These are phyloP conservation scores for Gynochthodes officinalis DNA, from an alignment of 257 asterid genomes.

Conservation along the genomic window DNA sequence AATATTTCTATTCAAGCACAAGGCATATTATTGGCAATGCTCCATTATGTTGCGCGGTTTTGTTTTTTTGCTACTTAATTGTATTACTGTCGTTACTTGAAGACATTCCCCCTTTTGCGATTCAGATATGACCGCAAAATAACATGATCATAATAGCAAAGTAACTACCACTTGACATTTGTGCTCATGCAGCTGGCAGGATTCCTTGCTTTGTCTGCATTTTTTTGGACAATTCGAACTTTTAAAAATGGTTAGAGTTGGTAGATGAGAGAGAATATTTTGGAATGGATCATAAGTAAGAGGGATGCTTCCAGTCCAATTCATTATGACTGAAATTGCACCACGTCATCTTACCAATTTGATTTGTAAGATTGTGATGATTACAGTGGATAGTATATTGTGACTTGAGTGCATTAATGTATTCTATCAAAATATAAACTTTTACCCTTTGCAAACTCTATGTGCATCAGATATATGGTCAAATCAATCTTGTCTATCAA, in stretches of 20 bases:
- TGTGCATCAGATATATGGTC: neutral
- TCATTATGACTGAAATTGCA: neutral
- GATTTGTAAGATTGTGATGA: neutral
- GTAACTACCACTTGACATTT: neutral
- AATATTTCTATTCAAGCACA: neutral
- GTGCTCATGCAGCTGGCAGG: neutral
- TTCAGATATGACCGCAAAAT: neutral
- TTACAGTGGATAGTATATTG: neutral
- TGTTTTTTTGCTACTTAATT: neutral
- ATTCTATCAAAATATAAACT: constrained; percentile 5
- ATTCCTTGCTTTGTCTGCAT: neutral
- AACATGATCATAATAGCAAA: neutral
- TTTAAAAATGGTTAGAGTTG: neutral
- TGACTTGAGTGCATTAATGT: neutral
- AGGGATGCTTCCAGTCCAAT: neutral
- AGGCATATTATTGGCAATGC: neutral
- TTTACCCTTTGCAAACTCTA: neutral
- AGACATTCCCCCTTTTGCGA: neutral
- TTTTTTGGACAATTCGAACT: neutral
- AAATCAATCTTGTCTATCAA: neutral
- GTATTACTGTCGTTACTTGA: neutral
- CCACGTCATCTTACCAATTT: neutral
- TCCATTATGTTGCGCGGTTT: neutral
- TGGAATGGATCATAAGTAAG: neutral
- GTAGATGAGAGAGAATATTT: neutral